Percentiles rank a stretch among this genome's conserved stretches.
phyloP scores from a whole-genome alignment of 257 asterid genomes.

The Nyctanthes arbortristis region DNA sequence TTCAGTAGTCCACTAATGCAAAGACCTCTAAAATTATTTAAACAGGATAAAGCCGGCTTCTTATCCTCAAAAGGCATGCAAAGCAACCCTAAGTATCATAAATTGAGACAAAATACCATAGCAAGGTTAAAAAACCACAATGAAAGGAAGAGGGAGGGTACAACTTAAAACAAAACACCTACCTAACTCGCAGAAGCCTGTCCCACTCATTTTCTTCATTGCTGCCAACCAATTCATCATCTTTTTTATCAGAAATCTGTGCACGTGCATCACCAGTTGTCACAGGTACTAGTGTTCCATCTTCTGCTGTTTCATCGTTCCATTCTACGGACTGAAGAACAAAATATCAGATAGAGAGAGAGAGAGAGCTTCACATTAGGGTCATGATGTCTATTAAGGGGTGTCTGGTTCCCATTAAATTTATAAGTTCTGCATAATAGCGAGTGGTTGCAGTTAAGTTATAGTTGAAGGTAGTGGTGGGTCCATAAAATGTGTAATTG shows the following conservation, averaged over 20 bases:
- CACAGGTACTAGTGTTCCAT: constrained; percentile 42
- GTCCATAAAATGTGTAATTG: too few species aligned
- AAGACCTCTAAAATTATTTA: too few species aligned
- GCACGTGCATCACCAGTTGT: constrained; percentile 47
- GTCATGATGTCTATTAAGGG: neutral
- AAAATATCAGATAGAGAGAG: too few species aligned
- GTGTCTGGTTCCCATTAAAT: neutral
- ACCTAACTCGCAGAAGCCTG: constrained; percentile 93
- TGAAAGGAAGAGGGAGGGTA: constrained; percentile 1
- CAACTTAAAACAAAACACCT: constrained; percentile 22
- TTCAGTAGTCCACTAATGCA: too few species aligned
- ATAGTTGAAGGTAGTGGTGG: too few species aligned
- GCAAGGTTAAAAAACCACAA: neutral
- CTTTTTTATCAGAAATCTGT: constrained; percentile 60
- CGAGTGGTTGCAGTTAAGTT: too few species aligned
- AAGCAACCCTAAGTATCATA: constrained; percentile 5
- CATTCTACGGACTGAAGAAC: constrained; percentile 79
- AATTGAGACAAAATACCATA: neutral
- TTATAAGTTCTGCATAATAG: too few species aligned
- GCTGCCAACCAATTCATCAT: constrained; percentile 40
- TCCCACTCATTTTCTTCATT: constrained; percentile 95
- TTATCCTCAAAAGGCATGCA: too few species aligned
- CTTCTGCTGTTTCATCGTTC: constrained; percentile 83
- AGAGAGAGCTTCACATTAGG: neutral
- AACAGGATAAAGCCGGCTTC: too few species aligned